A percentile compares a stretch with the other conserved stretches of the same genome.
phyloP scores from a whole-genome alignment of 1,284 basidiomycete genomes.

The Papiliotrema flavescens region DNA sequence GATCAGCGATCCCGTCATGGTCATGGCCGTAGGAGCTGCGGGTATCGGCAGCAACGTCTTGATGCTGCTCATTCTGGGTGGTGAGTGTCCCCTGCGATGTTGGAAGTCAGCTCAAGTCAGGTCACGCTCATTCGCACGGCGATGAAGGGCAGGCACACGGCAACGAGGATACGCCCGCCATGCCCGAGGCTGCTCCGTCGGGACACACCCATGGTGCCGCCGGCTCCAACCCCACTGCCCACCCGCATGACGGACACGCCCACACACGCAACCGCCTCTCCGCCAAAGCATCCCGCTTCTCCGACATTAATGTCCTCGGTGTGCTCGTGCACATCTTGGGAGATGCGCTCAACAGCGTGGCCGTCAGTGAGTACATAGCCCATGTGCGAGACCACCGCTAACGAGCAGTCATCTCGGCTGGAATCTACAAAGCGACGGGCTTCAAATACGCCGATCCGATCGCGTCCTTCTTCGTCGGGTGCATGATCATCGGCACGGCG shows the following conservation, averaged over 20 bases:
- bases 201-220: background rate
- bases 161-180: too few species aligned
- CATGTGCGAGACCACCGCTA: background rate
- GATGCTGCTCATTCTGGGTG: conserved; percentile 7
- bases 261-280: background rate
- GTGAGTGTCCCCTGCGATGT: background rate
- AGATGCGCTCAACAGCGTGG: conserved; percentile 9
- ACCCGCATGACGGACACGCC: background rate
- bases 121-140: background rate
- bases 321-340: conserved; percentile 10
- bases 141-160: background rate
- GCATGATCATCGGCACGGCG: background rate
- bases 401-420: background rate
- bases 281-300: background rate
- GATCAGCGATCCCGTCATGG: conserved; percentile 5
- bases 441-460: background rate
- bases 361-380: background rate
- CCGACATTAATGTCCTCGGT: conserved; percentile 5
- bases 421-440: background rate
- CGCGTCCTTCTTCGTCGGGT: background rate
- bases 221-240: background rate
- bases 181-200: too few species aligned
- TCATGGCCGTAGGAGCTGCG: conserved; percentile 3
- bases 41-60: conserved; percentile 4
- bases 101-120: background rate